phyloP scores from a whole-genome alignment of 2,329 filamentous ascomycete species.

The Endoconidiophora polonica region DNA sequence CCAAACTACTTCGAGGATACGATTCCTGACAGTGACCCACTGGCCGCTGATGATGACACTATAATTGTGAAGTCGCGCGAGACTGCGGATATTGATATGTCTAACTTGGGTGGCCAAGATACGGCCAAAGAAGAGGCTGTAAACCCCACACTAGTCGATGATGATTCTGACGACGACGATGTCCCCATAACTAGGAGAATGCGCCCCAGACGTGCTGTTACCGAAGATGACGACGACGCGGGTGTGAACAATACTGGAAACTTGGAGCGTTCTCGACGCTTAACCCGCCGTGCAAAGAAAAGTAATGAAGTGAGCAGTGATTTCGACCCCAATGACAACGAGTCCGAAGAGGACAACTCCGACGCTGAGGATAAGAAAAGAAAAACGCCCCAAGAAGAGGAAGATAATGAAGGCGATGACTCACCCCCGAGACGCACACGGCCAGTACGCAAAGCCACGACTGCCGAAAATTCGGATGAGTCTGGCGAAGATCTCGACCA shows the following conservation, averaged over 20 bases:
- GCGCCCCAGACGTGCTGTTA: conserved; percentile 11
- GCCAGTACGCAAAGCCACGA: conserved; percentile 26
- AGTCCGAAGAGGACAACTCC: conserved; percentile 40
- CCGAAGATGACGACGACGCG: conserved; percentile 28
- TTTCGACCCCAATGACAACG: conserved; percentile 39
- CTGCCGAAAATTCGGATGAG: conserved; percentile 30
- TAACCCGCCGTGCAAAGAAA: conserved; percentile 32
- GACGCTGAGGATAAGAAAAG: conserved; percentile 22
- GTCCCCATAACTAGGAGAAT: conserved; percentile 13
- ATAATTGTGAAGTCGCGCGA: conserved; percentile 17
- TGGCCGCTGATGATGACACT: conserved; percentile 13
- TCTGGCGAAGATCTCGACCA: conserved; percentile 39
- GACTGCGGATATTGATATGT: conserved; percentile 17
- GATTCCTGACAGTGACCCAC: conserved; percentile 12
- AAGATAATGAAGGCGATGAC: conserved; percentile 23
- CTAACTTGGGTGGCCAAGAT: conserved; percentile 16
- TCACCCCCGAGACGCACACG: conserved; percentile 25
- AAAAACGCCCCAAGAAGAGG: conserved; percentile 25
- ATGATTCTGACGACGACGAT: conserved; percentile 20
- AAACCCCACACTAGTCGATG: conserved; percentile 13
- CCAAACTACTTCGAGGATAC: conserved; percentile 6
- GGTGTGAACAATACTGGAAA: conserved; percentile 10
- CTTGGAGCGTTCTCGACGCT: conserved; percentile 24
- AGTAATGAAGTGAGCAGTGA: conserved; percentile 41
- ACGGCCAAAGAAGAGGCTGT: neutral